Conservation (phyloP, 306 rosid genomes). For the Sindora glabra region DNA sequence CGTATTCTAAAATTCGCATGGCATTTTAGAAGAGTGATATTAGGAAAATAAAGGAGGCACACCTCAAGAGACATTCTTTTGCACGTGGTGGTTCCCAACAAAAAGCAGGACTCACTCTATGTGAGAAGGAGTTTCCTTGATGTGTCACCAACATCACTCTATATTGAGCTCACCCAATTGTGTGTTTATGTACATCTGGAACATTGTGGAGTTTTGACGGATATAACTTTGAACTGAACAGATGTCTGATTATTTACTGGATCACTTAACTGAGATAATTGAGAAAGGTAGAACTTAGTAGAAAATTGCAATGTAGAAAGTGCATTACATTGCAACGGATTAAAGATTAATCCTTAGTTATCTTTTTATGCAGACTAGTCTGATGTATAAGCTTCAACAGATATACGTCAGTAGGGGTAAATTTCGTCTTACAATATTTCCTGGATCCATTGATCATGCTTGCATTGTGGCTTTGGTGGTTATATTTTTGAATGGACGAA, state of each 20-base stretch:
- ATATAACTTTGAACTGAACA: not conserved
- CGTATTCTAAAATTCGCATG: not conserved
- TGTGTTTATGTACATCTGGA: not conserved
- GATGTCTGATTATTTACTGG: not conserved
- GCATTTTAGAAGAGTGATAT: too few relatives aligned
- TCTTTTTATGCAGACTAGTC: slow-evolving; percentile 61
- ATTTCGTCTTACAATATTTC: slow-evolving; percentile 71
- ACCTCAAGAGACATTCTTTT: too few relatives aligned
- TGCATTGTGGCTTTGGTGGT: slow-evolving; percentile 56
- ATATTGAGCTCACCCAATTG: not conserved
- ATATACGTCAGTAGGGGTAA: slow-evolving; percentile 49
- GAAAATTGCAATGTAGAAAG: not conserved
- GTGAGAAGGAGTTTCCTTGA: too few relatives aligned
- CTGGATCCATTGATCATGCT: slow-evolving; percentile 46
- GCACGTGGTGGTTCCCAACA: too few relatives aligned
- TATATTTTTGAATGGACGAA: slow-evolving; percentile 60
- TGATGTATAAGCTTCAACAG: slow-evolving; percentile 77
- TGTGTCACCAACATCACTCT: too few relatives aligned
- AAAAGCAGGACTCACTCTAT: too few relatives aligned
- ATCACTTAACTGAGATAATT: not conserved
- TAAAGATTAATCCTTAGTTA: not conserved
- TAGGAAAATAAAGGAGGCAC: too few relatives aligned
- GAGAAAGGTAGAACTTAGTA: not conserved
- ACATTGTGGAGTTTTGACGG: not conserved
- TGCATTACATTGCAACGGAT: not conserved